Conservation (phyloP, 805 yeast genomes). For the Candida vaughaniae region DNA sequence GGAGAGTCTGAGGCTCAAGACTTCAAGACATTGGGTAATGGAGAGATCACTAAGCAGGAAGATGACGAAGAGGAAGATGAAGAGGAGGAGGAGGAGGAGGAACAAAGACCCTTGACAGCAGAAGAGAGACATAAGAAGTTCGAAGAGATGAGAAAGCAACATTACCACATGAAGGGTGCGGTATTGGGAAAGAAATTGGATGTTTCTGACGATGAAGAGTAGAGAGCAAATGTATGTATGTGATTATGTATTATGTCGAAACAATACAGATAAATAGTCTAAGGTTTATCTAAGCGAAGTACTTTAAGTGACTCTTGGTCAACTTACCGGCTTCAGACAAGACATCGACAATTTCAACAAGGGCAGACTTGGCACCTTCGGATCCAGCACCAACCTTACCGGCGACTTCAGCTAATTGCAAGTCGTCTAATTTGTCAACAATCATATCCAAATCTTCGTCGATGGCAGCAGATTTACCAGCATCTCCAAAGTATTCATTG, state of each 20-base stretch:
- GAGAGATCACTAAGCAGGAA: constrained; percentile 32
- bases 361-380: constrained; percentile 58
- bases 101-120: constrained; percentile 39
- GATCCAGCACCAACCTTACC: constrained; percentile 58
- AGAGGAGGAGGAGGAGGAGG: constrained; percentile 40
- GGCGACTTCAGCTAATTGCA: constrained; percentile 74
- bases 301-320: constrained; percentile 52
- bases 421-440: constrained; percentile 78
- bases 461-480: constrained; percentile 60
- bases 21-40: constrained; percentile 34
- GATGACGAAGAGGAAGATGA: constrained; percentile 28
- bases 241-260: too few relatives aligned
- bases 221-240: too few relatives aligned
- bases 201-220: constrained; percentile 26
- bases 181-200: constrained; percentile 39
- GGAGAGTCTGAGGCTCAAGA: constrained; percentile 41
- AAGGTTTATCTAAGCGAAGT: constrained; percentile 36
- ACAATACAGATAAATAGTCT: too few relatives aligned
- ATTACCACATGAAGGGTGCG: constrained; percentile 62
- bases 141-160: constrained; percentile 76
- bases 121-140: constrained; percentile 66
- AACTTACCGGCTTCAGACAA: constrained; percentile 54
- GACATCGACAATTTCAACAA: constrained; percentile 55
- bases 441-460: constrained; percentile 80
- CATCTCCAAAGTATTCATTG: constrained; percentile 79